Base-by-base conservation (phyloP, 352 stramenopile species). In the Phytophthora pini region DNA sequence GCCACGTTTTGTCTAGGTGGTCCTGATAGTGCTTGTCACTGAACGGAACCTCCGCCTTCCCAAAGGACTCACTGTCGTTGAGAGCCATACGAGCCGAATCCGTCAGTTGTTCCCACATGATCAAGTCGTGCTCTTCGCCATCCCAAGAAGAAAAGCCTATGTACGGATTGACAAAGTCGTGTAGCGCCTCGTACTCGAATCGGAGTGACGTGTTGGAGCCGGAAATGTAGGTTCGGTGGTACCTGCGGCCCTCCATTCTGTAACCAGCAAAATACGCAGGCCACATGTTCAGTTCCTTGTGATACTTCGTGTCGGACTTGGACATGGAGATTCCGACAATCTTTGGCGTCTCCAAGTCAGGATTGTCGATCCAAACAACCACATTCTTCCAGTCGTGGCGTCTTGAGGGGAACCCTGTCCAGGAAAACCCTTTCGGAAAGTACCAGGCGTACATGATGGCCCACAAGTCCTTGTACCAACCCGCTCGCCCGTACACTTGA, bases 391-490 rank as follows among this genome's bases (percentile, higher is more conserved):
- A 57, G 36, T 38, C 34, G 15, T 57, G 50, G 13, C 36, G 50
- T 24, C 9, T 9, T 5, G 26, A 15, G 0, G 45, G 26, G 27
- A 26, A 39, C 2, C 2, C 13, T 0, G 4, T 0, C 26, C 45
- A 38, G 3, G 2, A 2, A 29, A 39, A 34, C 2, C 49, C 34
- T 24, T 56, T 56, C n/a, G 49, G 49, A 13, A 56, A 56, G 49
- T 56, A 56, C 49, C 49, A 56, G 15, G 32, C 10, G n/a, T 44
- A 55, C 48, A 55, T 55, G 20, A 55, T 55, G 31, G 48, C 48
- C 12, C 20, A 56, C 9, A 31, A 0, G 11, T 22, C 38, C 2
- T 57, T 41, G 38, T 40, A 57, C 22, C 34, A 48, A 1, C 27
- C 36, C n/a, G 50, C 10, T 10, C 50, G 24, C 0, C 31, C 38